Evolutionary conservation across 1,284 basidiomycete genomes (phyloP).

Genomic region (Laetiporus sulphureus): DNA sequence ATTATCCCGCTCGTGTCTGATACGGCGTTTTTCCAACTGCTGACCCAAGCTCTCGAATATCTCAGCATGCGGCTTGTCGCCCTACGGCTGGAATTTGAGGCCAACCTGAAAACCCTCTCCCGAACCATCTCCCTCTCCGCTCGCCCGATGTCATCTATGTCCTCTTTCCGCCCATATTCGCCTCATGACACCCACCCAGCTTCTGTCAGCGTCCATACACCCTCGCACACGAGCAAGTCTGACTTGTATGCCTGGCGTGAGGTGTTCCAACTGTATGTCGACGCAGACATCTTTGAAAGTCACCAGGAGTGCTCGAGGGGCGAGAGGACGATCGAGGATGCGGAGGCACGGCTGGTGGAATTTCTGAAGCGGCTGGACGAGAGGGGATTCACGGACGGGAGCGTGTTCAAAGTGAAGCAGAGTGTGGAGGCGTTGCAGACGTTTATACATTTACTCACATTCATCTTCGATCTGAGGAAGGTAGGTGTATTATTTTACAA

Average conservation of each 20-base stretch:
- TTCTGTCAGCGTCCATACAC: slow-evolving; percentile 14
- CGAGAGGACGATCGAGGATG: slow-evolving; percentile 69
- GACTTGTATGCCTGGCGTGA: slow-evolving; percentile 93
- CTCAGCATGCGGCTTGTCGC: slow-evolving; percentile 60
- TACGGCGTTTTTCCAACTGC: slow-evolving; percentile 75
- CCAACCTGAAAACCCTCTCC: slow-evolving; percentile 57
- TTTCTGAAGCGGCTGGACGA: slow-evolving; percentile 69
- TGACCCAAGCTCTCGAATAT: slow-evolving; percentile 66
- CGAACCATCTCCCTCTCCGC: slow-evolving; percentile 52
- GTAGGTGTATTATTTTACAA: slow-evolving; percentile 26
- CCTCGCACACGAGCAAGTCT: slow-evolving; percentile 28
- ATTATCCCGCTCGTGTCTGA: slow-evolving; percentile 82
- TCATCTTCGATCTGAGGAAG: slow-evolving; percentile 84
- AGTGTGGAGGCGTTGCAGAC: slow-evolving; percentile 66
- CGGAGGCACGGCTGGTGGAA: slow-evolving; percentile 62
- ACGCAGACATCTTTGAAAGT: slow-evolving; percentile 84
- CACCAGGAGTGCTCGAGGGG: slow-evolving; percentile 68
- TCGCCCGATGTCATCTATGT: slow-evolving; percentile 45
- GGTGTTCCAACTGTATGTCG: slow-evolving; percentile 86
- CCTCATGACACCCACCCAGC: slow-evolving; percentile 35
- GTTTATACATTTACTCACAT: slow-evolving; percentile 79
- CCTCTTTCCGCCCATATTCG: slow-evolving; percentile 43
- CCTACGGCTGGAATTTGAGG: slow-evolving; percentile 60
- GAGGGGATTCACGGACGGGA: slow-evolving; percentile 49
- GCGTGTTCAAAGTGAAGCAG: slow-evolving; percentile 56